Base-by-base conservation (phyloP, 306 rosid species). In the Pyrus betulifolia region DNA sequence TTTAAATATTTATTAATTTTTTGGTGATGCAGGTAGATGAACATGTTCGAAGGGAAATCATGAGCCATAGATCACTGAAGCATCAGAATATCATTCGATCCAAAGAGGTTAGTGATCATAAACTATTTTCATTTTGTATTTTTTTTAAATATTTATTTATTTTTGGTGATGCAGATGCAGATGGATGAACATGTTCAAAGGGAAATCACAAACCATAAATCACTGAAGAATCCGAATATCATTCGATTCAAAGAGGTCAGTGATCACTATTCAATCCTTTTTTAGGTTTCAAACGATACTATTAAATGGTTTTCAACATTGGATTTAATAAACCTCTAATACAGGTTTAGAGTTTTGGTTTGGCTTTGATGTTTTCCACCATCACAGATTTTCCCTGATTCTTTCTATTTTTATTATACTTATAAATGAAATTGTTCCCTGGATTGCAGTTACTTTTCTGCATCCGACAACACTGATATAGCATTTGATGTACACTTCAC, bases 171-270 rank as follows among this genome's bases (percentile, higher is more conserved):
- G 79, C 85, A 92, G 97, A 92, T 92, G 25, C 25, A 25, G 25
- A 25, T 25, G 80, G 97, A 88, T 78, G 96, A 92, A 66, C 84
- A 88, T 75, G 97, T 90, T 19, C 89, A 86, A 73, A 87, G 93
- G 81, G 96, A 92, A 75, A 92, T 92, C 86, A 84, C 90, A 93
- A 92, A 92, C 82, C 97, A 92, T 67, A 86, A 93, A 80, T 92
- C 97, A 54, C 69, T 92, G 84, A 92, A 92, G 88, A 93, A 92
- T 80, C 88, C 93, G 23, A 88, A 92, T 85, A 90, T 90, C 67
- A 76, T 88, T 79, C 88, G 89, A 75, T 92, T 92, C 87, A 25
- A 25, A 25, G 25, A 25, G 25, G 25, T 25, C 25, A 25, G 25
- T 25, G 25, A 25, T 25, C 25, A 25, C 25, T 25, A 25, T 25